Evolutionary conservation across 2,329 filamentous ascomycete genomes (phyloP), one percentile per base, ranked within the genome.

Genomic region (Ascochyta clinopodiicola): DNA sequence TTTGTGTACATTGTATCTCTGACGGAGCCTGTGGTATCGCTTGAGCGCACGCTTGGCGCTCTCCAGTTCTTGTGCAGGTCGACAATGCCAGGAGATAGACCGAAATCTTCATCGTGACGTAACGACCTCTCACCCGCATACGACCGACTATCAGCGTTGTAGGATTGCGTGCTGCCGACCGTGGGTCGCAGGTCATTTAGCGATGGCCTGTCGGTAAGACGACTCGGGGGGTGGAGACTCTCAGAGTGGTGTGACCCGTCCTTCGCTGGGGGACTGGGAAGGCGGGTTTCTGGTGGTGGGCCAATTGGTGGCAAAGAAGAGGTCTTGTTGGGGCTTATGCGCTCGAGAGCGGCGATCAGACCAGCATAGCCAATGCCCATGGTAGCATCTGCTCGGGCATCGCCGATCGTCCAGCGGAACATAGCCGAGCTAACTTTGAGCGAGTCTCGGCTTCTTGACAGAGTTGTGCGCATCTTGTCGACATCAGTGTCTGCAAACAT

Each of bases 331-430:
- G 61, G 74, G 56, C 66, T 73, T 59, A 85, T 74, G 51, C 81
- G 79, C 39, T 88, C 84, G 10, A 90, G 79, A 3, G 87, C 87
- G 9, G 87, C 86, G 1, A 85, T 83, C 7, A 90, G 79, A 4
- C 86, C 86, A 1, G 86, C 86, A 66, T 88, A 90, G 38, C 88
- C 88, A 40, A 88, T 88, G 17, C 86, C 86, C 37, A 85, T 80
- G 12, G 85, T 81, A 15, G 82, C 81, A 61, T 88, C 85, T 15
- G 84, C 82, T 67, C 82, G 84, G 19, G 80, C 79, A 22, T 74
- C 70, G 27, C 85, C 86, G 3, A 89, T 77, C 19, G 82, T 85
- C 86, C 86, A 89, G 61, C 87, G 82, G 71, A 89, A 86, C 63
- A 87, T 82, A 39, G 86, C 78, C 7, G 85, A 82, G 66, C 85